These are phyloP conservation scores for Beauveria sp. DNA, from an alignment of 2,329 filamentous ascomycete genomes.

Conservation along the genomic window DNA sequence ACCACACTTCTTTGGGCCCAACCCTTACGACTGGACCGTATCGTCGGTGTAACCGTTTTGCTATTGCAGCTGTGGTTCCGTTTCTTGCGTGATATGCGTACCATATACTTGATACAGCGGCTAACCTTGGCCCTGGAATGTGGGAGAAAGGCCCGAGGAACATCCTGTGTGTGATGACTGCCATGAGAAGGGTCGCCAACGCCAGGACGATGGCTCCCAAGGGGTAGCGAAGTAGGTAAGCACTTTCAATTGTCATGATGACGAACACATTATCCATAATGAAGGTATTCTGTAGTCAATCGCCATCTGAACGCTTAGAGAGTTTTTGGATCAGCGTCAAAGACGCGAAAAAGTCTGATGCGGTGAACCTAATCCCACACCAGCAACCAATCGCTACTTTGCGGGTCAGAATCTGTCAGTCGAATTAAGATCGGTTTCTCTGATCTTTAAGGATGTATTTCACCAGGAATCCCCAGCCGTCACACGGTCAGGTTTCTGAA, in stretches of 20 bases:
- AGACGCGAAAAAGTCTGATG: not conserved
- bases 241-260: too few species aligned
- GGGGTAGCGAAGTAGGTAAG: not conserved
- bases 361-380: not conserved
- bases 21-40: conserved; percentile 47
- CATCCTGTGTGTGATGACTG: conserved; percentile 29
- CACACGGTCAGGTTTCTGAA: not conserved
- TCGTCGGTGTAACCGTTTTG: conserved; percentile 33
- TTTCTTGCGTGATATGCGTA: conserved; percentile 37
- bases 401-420: not conserved
- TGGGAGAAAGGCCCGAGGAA: conserved; percentile 35
- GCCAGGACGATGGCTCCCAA: not conserved
- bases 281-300: not conserved
- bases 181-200: not conserved
- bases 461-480: not conserved
- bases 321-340: not conserved
- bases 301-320: not conserved
- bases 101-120: conserved; percentile 41
- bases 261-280: not conserved
- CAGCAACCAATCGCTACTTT: not conserved
- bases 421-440: not conserved
- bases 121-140: conserved; percentile 39
- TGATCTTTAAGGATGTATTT: not conserved
- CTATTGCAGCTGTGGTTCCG: conserved; percentile 34
- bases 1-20: conserved; percentile 47